Evolutionary conservation across 176 grass and related monocot species (phyloP).

Genomic region (Aegilops tauschii): DNA sequence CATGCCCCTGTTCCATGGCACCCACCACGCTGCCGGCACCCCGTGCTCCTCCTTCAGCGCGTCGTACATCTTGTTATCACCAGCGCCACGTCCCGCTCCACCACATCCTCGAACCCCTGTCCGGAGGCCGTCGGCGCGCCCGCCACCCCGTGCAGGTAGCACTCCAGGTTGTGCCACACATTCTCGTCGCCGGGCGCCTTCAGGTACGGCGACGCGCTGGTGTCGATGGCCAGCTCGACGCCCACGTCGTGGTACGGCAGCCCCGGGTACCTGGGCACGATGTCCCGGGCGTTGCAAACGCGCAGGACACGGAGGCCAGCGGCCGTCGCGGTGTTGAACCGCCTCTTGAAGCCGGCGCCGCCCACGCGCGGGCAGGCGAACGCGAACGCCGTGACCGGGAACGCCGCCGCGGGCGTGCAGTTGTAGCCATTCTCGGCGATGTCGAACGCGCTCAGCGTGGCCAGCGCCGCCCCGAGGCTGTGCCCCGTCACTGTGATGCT

Average conservation of each 20-base stretch:
- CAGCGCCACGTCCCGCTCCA: constrained; percentile 56
- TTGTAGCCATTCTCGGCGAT: constrained; percentile 57
- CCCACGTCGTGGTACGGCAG: constrained; percentile 55
- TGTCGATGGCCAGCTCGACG: constrained; percentile 51
- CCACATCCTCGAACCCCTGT: constrained; percentile 15
- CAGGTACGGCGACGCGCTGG: constrained; percentile 45
- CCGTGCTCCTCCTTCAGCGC: constrained; percentile 37
- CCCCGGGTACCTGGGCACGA: constrained; percentile 50
- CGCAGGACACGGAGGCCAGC: constrained; percentile 40
- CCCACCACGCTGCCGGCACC: constrained; percentile 50
- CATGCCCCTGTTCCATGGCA: constrained; percentile 53
- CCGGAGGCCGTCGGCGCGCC: not conserved
- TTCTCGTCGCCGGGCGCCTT: constrained; percentile 24
- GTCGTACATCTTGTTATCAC: constrained; percentile 53
- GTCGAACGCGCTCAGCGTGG: constrained; percentile 75
- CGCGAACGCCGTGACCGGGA: constrained; percentile 42
- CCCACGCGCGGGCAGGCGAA: constrained; percentile 72
- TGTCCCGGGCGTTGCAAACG: constrained; percentile 47
- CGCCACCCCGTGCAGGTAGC: constrained; percentile 61
- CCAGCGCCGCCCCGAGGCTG: constrained; percentile 72
- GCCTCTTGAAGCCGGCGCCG: constrained; percentile 40
- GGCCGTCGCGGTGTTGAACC: constrained; percentile 14
- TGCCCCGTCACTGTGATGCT: constrained; percentile 78
- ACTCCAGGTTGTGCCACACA: constrained; percentile 61
- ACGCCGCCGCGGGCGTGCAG: not conserved